Evolutionary conservation across 148 eudicot genomes (phyloP), one percentile per base, ranked within the genome.

Genomic region (Simmondsia chinensis): DNA sequence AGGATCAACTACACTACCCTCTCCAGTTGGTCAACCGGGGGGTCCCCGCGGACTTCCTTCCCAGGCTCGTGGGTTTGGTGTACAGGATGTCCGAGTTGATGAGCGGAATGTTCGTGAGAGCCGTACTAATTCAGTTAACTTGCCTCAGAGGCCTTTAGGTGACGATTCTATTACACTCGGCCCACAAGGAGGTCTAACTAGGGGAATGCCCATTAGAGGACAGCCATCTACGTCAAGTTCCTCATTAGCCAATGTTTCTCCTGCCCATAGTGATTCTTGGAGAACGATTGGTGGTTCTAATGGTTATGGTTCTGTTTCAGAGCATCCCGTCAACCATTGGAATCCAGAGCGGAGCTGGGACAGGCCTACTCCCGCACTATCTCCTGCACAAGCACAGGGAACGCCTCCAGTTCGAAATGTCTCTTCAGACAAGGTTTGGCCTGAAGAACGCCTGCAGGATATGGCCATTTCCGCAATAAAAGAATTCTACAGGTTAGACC

Each of bases 171-270:
- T 85, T 24, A 82, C 82, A 32, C 83, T 91, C 49, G 97, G 83
- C 36, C 95, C 97, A 39, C 97, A 85, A 64, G 97, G 95, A 55
- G 95, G 95, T 55, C 87, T 91, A 58, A 94, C 83, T 1, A 76
- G 83, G 76, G 95, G 88, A 23, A 85, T 82, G 94, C 76, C 87
- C 23, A 59, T 28, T 47, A 72, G 83, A 74, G 91, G 87, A 20
- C 93, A 69, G 33, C 65, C 80, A 30, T 59, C 71, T 4, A 36
- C 61, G 49, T 40, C 68, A 17, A 55, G 37, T 25, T 49, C 55
- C 8, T 63, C 77, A 22, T 45, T 60, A 26, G 50, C 57, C 35
- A 80, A 77, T 32, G 35, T 45, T 34, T 59, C 71, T 26, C 38
- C 69, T 37, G 48, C 63, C 35, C 62, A 48, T 50, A 70, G 56